Conservation (phyloP, 371 early-diverging fungal species). For the Syncephalis plumigaleata region DNA sequence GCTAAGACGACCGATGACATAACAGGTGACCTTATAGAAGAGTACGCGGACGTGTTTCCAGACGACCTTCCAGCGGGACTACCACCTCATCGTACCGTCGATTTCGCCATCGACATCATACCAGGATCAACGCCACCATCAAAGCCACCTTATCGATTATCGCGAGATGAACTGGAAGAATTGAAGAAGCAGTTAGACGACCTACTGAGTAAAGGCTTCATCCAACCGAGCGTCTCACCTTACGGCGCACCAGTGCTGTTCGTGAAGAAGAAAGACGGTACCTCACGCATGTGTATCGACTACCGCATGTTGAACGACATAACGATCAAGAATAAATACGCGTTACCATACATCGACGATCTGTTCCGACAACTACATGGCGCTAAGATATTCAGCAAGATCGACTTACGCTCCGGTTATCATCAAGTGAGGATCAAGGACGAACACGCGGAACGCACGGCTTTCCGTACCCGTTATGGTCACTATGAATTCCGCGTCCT, state of each 20-base stretch:
- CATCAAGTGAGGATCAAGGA: constrained; percentile 13
- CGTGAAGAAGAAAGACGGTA: constrained; percentile 31
- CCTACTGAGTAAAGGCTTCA: neutral
- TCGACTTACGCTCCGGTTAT: constrained; percentile 20
- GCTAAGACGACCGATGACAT: too few relatives aligned
- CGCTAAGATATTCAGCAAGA: constrained; percentile 9
- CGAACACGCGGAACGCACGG: constrained; percentile 20
- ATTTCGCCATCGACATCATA: constrained; percentile 5
- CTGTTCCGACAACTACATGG: constrained; percentile 10
- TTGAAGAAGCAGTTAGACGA: neutral
- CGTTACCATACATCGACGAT: neutral
- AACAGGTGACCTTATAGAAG: too few relatives aligned
- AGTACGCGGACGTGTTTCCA: too few relatives aligned
- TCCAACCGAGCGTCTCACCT: constrained; percentile 12
- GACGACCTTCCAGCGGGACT: neutral
- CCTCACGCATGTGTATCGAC: constrained; percentile 20
- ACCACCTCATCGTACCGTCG: constrained; percentile 3
- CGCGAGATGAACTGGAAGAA: neutral
- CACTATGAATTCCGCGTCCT: constrained; percentile 20
- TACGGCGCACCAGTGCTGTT: constrained; percentile 33
- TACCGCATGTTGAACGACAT: constrained; percentile 12
- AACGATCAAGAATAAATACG: neutral
- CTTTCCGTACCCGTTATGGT: constrained; percentile 23
- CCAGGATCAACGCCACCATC: neutral
- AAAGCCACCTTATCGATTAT: constrained; percentile 10